phyloP scores from a whole-genome alignment of 495 filamentous ascomycete genomes.

The Geopyxis carbonaria region DNA sequence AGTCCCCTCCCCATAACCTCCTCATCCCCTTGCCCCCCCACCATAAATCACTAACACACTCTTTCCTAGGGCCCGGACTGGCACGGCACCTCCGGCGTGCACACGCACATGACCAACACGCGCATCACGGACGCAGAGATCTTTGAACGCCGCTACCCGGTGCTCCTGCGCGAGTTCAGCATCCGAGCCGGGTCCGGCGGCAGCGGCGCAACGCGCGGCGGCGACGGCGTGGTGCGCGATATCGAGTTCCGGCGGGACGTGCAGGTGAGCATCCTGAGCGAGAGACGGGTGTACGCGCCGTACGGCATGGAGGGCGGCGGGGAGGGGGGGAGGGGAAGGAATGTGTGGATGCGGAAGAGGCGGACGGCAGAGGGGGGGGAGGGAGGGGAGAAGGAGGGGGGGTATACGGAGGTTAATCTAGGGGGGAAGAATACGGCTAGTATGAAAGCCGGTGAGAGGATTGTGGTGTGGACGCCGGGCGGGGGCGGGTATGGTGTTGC shows the following conservation, averaged over 20 bases:
- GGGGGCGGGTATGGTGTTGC: constrained; percentile 56
- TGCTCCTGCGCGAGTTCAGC: constrained; percentile 67
- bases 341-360: constrained; percentile 68
- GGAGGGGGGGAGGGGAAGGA: constrained; percentile 61
- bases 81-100: constrained; percentile 79
- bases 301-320: constrained; percentile 83
- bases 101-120: constrained; percentile 98
- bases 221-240: constrained; percentile 80
- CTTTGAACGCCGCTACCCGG: constrained; percentile 88
- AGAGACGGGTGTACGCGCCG: constrained; percentile 70
- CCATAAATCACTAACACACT: not conserved
- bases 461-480: constrained; percentile 57
- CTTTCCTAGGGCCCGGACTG: constrained; percentile 47
- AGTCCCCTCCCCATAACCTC: no score
- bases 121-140: constrained; percentile 90
- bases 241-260: constrained; percentile 87
- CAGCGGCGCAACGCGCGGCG: constrained; percentile 57
- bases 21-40: not conserved
- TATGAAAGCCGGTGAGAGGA: constrained; percentile 71
- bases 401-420: not conserved
- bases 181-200: constrained; percentile 56
- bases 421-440: constrained; percentile 75
- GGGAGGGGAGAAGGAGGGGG: constrained; percentile 40
- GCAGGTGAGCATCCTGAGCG: constrained; percentile 75
- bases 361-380: constrained; percentile 34